Percentiles rank a stretch among this genome's conserved stretches.
Conservation (phyloP, 2,329 filamentous ascomycete species). For the Paecilomyces formosus region DNA sequence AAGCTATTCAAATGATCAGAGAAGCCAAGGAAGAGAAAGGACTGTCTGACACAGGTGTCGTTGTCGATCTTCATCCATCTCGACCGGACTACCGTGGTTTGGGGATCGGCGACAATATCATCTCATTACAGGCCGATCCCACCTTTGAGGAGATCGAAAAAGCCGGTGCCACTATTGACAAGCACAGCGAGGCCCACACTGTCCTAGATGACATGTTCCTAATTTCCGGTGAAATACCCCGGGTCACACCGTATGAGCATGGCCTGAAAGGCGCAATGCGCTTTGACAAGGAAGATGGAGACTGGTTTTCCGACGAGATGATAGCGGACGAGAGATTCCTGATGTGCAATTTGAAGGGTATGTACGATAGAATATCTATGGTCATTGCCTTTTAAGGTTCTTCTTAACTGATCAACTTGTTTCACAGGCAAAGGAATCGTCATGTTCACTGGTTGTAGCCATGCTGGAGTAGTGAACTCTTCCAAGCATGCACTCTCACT, state of each 20-base stretch:
- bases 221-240: conserved; percentile 48
- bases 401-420: not conserved
- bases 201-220: conserved; percentile 46
- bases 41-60: conserved; percentile 18
- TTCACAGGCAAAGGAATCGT: conserved; percentile 44
- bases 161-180: conserved; percentile 35
- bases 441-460: conserved; percentile 50
- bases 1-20: conserved; percentile 43
- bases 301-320: conserved; percentile 43
- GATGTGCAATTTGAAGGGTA: conserved; percentile 47
- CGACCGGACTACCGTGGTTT: conserved; percentile 47
- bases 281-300: conserved; percentile 29
- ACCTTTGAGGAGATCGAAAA: conserved; percentile 41
- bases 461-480: conserved; percentile 49
- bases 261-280: conserved; percentile 41
- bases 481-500: conserved; percentile 40
- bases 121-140: conserved; percentile 49
- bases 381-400: not conserved
- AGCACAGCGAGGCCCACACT: conserved; percentile 34
- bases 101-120: conserved; percentile 28
- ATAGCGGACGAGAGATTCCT: conserved; percentile 49
- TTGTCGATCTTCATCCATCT: conserved; percentile 46
- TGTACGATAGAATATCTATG: not conserved
- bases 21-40: conserved; percentile 26
- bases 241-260: conserved; percentile 43